Evolutionary conservation across 2,329 filamentous ascomycete genomes (phyloP).

Genomic region (Amylocarpus encephaloides): DNA sequence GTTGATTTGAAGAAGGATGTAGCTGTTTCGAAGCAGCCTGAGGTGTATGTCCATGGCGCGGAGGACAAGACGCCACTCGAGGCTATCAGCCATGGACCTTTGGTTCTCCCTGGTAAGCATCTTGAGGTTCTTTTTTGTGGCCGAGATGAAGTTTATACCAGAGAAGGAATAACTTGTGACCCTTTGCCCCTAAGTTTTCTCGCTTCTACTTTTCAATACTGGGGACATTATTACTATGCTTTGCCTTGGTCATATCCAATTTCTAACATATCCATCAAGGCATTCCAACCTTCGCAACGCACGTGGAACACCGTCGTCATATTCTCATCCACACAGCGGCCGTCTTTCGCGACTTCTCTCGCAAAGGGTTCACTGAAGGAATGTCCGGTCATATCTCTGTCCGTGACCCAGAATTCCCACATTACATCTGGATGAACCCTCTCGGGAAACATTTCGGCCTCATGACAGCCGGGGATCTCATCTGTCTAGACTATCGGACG

Average conservation of each 20-base stretch:
- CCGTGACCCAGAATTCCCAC: slow-evolving; percentile 55
- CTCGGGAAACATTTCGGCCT: slow-evolving; percentile 59
- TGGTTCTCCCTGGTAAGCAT: slow-evolving; percentile 25
- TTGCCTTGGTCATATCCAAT: too few species aligned
- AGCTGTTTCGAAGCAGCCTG: slow-evolving; percentile 7
- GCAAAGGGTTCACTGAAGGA: slow-evolving; percentile 61
- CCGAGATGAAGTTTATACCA: not conserved
- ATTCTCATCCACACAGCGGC: slow-evolving; percentile 61
- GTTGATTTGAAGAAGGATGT: not conserved
- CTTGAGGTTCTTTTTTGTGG: not conserved
- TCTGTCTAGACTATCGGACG: slow-evolving; percentile 52
- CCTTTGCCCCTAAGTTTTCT: not conserved
- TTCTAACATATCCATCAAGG: slow-evolving; percentile 28
- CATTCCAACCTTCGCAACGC: slow-evolving; percentile 49
- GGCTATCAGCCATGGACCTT: slow-evolving; percentile 30
- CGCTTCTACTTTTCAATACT: slow-evolving; percentile 9
- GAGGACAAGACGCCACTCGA: slow-evolving; percentile 30
- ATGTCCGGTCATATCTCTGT: slow-evolving; percentile 64
- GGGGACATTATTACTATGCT: too few species aligned
- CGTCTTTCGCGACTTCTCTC: slow-evolving; percentile 62
- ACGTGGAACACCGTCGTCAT: slow-evolving; percentile 54
- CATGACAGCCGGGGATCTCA: slow-evolving; percentile 59
- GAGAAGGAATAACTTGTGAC: not conserved
- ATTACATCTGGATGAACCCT: slow-evolving; percentile 64
- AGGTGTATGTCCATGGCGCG: slow-evolving; percentile 24